Conservation (phyloP, 345 rosid species). For the Raphanus sativus region DNA sequence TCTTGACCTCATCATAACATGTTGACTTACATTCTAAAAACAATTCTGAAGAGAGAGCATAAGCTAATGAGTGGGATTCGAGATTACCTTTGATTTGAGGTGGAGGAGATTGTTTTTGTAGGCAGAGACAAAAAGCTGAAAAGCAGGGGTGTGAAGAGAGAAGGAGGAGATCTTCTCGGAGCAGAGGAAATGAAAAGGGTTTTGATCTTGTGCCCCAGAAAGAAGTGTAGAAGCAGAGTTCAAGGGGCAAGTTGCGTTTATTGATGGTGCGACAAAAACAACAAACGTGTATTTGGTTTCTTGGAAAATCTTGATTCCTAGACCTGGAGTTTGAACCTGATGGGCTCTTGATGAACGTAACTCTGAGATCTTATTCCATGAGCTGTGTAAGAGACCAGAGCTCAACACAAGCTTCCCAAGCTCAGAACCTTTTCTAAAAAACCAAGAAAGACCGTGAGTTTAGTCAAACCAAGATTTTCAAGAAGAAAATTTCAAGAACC, state of each 20-base stretch:
- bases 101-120: conserved; percentile 25
- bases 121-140: conserved; percentile 40
- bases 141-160: conserved; percentile 45
- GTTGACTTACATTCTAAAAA: neutral
- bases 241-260: neutral
- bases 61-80: neutral
- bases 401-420: conserved; percentile 50
- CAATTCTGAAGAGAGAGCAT: neutral
- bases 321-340: conserved; percentile 5
- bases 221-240: conserved; percentile 37
- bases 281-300: conserved; percentile 22
- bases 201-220: neutral
- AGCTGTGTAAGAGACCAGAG: conserved; percentile 46
- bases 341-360: conserved; percentile 14
- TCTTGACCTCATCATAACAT: neutral
- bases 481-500: too few relatives aligned
- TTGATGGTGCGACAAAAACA: conserved; percentile 43
- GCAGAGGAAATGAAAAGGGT: conserved; percentile 49
- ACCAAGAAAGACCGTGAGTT: conserved; percentile 32
- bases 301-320: conserved; percentile 10
- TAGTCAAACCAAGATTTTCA: conserved; percentile 7
- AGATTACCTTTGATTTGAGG: conserved; percentile 47
- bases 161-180: conserved; percentile 37
- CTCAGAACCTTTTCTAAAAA: conserved; percentile 36
- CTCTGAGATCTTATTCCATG: conserved; percentile 44